phyloP scores from a whole-genome alignment of 1,284 basidiomycete species.

The Apiotrichum akiyoshidainum region DNA sequence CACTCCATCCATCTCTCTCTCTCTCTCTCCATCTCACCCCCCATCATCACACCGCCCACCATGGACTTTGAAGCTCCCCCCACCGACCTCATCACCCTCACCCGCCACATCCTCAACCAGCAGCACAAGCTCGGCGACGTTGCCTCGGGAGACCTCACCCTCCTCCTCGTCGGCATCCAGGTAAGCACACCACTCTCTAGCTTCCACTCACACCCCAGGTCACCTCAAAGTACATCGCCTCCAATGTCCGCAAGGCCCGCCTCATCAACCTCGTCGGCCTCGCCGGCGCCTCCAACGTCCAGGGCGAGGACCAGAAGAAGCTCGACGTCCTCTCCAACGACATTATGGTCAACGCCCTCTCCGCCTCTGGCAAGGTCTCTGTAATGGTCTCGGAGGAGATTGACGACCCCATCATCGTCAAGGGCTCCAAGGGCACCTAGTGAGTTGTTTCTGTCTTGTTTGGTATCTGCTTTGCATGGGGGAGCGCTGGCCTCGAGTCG shows the following conservation, averaged over 20 bases:
- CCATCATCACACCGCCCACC: conserved; percentile 1
- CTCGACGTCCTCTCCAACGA: conserved; percentile 96
- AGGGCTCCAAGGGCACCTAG: conserved; percentile 64
- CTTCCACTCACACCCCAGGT: conserved; percentile 68
- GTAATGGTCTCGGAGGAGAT: conserved; percentile 94
- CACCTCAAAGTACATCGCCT: conserved; percentile 83
- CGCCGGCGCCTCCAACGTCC: conserved; percentile 92
- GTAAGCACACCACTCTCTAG: conserved; percentile 74
- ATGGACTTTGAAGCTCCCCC: conserved; percentile 59
- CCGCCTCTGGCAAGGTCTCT: conserved; percentile 89
- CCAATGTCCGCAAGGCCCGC: conserved; percentile 93
- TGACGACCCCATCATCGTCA: conserved; percentile 85
- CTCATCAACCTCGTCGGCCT: conserved; percentile 97
- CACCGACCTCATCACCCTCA: conserved; percentile 87
- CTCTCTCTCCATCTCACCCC: no score
- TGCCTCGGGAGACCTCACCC: conserved; percentile 89
- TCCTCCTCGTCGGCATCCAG: conserved; percentile 92
- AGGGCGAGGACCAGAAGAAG: conserved; percentile 99
- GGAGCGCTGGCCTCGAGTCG: no score
- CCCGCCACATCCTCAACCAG: conserved; percentile 79
- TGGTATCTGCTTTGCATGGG: no score
- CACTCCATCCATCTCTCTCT: no score
- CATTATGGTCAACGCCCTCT: conserved; percentile 96
- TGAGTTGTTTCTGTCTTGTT: conserved; percentile 24
- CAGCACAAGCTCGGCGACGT: conserved; percentile 72